phyloP scores from a whole-genome alignment of 768 basidiomycete species.

The Amanita molliuscula region DNA sequence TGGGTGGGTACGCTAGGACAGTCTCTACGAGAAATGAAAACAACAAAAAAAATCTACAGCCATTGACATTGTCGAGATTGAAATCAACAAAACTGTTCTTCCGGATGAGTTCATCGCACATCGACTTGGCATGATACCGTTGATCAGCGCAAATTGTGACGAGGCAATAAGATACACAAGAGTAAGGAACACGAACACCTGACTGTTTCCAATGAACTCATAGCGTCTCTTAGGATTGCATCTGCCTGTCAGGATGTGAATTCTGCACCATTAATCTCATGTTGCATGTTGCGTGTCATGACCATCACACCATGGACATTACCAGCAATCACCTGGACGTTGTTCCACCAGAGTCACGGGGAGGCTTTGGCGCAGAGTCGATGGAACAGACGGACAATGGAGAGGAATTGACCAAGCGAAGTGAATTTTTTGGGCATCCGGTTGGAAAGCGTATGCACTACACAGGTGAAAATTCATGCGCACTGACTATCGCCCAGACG shows the following conservation, averaged over 20 bases:
- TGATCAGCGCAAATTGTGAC: slow-evolving; percentile 80
- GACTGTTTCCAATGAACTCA: slow-evolving; percentile 14
- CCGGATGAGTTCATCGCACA: slow-evolving; percentile 98
- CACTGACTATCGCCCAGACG: slow-evolving; percentile 31
- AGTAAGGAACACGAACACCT: slow-evolving; percentile 20
- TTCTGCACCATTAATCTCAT: slow-evolving; percentile 79
- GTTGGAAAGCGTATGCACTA: slow-evolving; percentile 63
- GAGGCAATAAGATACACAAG: slow-evolving; percentile 77
- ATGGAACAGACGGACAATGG: slow-evolving; percentile 31
- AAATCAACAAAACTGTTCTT: slow-evolving; percentile 83
- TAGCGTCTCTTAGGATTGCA: slow-evolving; percentile 64
- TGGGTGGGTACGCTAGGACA: slow-evolving; percentile 50
- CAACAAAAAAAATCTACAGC: slow-evolving; percentile 36
- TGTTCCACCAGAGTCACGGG: slow-evolving; percentile 23
- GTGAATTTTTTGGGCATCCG: slow-evolving; percentile 67
- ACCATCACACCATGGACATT: slow-evolving; percentile 68
- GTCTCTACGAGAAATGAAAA: slow-evolving; percentile 4
- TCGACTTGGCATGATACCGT: slow-evolving; percentile 87
- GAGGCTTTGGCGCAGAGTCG: slow-evolving; percentile 20
- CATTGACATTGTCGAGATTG: slow-evolving; percentile 94
- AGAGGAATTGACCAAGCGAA: slow-evolving; percentile 68
- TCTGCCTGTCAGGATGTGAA: slow-evolving; percentile 73
- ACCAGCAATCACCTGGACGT: slow-evolving; percentile 81
- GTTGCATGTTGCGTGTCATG: slow-evolving; percentile 69
- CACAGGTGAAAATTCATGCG: background rate